Evolutionary conservation across 2,329 filamentous ascomycete genomes (phyloP), one percentile per base, ranked within the genome.

Genomic region (Plenodomus lindquistii): DNA sequence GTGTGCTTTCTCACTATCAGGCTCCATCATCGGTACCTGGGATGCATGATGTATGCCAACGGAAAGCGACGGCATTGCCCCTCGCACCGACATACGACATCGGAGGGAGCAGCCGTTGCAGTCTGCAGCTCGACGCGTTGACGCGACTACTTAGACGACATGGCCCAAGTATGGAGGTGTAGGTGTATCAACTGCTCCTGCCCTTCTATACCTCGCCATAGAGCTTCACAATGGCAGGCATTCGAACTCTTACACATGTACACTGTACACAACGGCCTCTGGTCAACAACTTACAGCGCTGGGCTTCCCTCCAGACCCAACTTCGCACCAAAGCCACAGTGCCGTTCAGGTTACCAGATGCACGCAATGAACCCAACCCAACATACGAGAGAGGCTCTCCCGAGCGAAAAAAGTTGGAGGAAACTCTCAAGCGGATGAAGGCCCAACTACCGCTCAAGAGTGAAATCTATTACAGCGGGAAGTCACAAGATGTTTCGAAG

Each of bases 351-450:
- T 37, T 67, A 21, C 65, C 65, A 19, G 54, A 55, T 46, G 54
- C 58, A 13, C 55, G 63, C 8, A 67, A 67, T 42, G 65, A 67
- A 45, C 65, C 65, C 40, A 66, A 66, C 17, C 65, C 65, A 0
- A 60, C 58, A 13, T 67, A 67, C 46, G 56, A 60, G 43, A 59
- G 55, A 34, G 65, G 65, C 21, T 66, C 63, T 15, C 55, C 54
- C 16, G 63, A 67, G 46, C 63, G 65, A 5, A 52, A 31, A 9
- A 42, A 62, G 52, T 46, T 67, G 11, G 65, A 66, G 20, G 51
- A 61, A 39, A 54, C 51, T 7, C 20, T 67, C n/a, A 60, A 61
- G 31, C 59, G 46, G 18, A 57, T 67, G 40, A 57, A 59, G 18
- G 55, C 60, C 3, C 60, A 66, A 27, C 57, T 67, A 22, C 63